Conservation (phyloP, 148 eudicot genomes). For the Rhododendron williamsianum region DNA sequence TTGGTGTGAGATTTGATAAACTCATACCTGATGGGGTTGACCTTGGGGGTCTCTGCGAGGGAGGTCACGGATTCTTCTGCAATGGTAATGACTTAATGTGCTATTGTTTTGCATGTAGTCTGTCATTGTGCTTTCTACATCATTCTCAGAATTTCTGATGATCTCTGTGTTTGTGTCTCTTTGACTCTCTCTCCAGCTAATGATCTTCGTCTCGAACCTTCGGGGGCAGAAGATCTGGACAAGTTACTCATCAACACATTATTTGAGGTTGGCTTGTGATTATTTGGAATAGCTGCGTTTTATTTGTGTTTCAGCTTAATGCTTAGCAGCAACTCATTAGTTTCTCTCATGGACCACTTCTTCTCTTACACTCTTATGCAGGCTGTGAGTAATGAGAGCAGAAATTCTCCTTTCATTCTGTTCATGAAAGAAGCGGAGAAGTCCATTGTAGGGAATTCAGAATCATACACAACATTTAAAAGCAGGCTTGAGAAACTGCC, state of each 20-base stretch:
- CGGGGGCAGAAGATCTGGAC: conserved; percentile 74
- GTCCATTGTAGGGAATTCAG: conserved; percentile 72
- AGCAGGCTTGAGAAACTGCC: conserved; percentile 74
- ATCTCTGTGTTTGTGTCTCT: conserved; percentile 10
- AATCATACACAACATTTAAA: conserved; percentile 58
- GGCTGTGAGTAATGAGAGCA: conserved; percentile 62
- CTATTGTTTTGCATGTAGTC: conserved; percentile 5
- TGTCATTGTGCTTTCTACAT: conserved; percentile 11
- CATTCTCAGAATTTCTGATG: conserved; percentile 11
- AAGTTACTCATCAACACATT: conserved; percentile 59
- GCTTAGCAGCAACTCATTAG: neutral
- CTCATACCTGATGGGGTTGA: conserved; percentile 74
- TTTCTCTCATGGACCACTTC: neutral
- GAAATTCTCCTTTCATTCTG: conserved; percentile 69
- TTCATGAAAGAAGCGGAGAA: conserved; percentile 89
- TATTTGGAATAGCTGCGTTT: neutral
- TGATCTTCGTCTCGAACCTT: conserved; percentile 69
- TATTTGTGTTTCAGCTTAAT: neutral
- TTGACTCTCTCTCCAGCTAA: conserved; percentile 36
- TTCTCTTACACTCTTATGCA: conserved; percentile 9
- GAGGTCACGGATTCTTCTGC: conserved; percentile 86
- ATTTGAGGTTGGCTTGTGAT: conserved; percentile 57
- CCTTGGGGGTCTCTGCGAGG: conserved; percentile 72
- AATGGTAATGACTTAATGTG: conserved; percentile 41
- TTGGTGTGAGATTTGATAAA: conserved; percentile 92